These are phyloP conservation scores for Phyllostachys edulis DNA, from an alignment of 176 grass and related monocot species.

Conservation along the genomic window DNA sequence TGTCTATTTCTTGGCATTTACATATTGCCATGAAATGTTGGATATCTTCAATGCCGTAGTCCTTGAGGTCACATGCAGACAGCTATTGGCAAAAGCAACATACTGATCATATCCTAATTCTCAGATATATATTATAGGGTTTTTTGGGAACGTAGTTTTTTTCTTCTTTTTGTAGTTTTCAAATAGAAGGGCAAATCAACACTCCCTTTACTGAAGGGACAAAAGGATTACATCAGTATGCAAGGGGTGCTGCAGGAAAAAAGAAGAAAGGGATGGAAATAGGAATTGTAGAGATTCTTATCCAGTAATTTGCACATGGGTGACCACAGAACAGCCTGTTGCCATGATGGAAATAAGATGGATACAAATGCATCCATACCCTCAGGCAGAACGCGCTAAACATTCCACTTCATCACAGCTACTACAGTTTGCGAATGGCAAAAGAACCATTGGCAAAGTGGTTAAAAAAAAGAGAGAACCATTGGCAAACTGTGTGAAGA, in stretches of 20 bases:
- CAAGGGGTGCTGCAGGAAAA: neutral
- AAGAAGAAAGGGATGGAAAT: slow-evolving; percentile 23
- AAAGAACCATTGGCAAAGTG: neutral
- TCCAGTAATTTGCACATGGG: slow-evolving; percentile 18
- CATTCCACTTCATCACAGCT: neutral
- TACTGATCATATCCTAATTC: neutral
- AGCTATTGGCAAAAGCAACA: slow-evolving; percentile 22
- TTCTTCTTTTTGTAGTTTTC: neutral
- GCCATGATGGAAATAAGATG: neutral
- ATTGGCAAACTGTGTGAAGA: neutral
- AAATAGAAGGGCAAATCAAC: neutral
- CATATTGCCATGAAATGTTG: neutral
- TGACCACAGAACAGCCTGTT: slow-evolving; percentile 12
- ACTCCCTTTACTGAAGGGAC: neutral
- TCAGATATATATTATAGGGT: neutral
- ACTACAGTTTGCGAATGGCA: neutral
- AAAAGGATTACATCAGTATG: neutral
- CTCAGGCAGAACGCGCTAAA: neutral
- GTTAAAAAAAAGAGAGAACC: neutral
- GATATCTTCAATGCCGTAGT: neutral
- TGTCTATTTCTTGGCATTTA: neutral
- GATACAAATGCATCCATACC: neutral
- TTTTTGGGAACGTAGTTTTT: neutral
- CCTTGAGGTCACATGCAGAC: neutral
- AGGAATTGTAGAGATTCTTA: neutral